Conservation (phyloP, 108 stramenopile genomes). For the Skeletonema marinoi region DNA sequence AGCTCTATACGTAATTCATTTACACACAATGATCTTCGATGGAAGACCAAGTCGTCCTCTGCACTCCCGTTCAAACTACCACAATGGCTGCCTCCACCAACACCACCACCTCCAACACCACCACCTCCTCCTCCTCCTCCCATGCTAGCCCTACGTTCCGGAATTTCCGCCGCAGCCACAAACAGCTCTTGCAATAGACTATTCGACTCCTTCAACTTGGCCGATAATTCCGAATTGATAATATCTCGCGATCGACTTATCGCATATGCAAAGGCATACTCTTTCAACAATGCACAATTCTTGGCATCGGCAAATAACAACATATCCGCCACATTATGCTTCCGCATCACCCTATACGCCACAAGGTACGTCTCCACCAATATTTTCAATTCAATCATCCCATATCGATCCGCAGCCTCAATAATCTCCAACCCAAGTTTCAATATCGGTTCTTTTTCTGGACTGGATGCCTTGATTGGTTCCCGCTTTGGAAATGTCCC, state of each 20-base stretch:
- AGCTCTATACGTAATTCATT: conserved; percentile 1
- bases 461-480: not conserved
- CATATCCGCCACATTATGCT: not conserved
- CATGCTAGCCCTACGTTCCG: not conserved
- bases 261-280: not conserved
- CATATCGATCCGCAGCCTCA: not conserved
- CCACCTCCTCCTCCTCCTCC: not conserved
- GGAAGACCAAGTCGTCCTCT: not conserved
- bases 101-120: no score
- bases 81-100: not conserved
- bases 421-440: not conserved
- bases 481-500: conserved; percentile 1
- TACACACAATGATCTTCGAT: not conserved
- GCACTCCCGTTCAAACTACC: not conserved
- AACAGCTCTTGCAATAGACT: conserved; percentile 3
- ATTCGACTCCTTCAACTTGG: conserved; percentile 8
- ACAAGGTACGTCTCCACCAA: not conserved
- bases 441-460: not conserved
- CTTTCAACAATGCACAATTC: conserved; percentile 3
- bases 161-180: conserved; percentile 1
- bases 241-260: not conserved
- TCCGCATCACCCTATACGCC: not conserved
- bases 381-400: conserved; percentile 2
- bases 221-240: not conserved
- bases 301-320: conserved; percentile 8